Percentiles rank a stretch among this genome's conserved stretches.
These are phyloP conservation scores for Hymenotorrendiella dingleyae DNA, from an alignment of 2,329 filamentous ascomycete genomes.

Conservation along the genomic window DNA sequence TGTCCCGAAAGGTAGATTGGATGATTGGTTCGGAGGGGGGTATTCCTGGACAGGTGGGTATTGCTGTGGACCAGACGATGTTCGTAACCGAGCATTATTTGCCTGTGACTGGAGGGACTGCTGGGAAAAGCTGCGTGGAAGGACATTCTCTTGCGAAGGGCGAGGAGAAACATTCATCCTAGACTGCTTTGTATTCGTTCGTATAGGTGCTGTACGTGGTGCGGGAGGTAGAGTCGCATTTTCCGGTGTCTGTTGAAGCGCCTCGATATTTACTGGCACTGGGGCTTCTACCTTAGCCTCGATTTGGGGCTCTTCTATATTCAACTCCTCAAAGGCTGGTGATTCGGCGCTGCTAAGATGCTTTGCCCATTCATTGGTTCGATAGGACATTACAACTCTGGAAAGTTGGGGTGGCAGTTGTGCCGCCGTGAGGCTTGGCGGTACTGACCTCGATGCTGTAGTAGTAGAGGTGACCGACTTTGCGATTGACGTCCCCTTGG, in stretches of 20 bases:
- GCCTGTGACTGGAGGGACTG: constrained; percentile 9
- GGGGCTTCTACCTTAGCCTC: constrained; percentile 41
- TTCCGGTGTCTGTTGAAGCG: constrained; percentile 57
- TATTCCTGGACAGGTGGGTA: constrained; percentile 32
- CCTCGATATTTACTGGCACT: constrained; percentile 57
- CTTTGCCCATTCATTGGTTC: constrained; percentile 96
- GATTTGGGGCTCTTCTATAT: constrained; percentile 39
- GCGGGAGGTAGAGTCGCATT: constrained; percentile 5
- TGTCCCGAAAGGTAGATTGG: constrained; percentile 22
- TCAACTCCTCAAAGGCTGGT: constrained; percentile 59
- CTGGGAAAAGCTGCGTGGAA: constrained; percentile 13
- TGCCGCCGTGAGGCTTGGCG: constrained; percentile 49
- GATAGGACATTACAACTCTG: constrained; percentile 71
- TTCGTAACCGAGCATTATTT: constrained; percentile 24
- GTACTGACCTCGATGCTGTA: constrained; percentile 38
- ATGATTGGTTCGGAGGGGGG: constrained; percentile 12
- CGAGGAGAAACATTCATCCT: background rate
- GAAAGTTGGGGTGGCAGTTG: constrained; percentile 67
- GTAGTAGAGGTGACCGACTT: constrained; percentile 35
- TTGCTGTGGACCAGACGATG: constrained; percentile 29
- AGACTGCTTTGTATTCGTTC: background rate
- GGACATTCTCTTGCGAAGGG: constrained; percentile 5
- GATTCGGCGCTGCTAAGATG: constrained; percentile 73
- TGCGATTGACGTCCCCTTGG: constrained; percentile 15
- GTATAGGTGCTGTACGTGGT: background rate